phyloP scores from a whole-genome alignment of 345 rosid species.

The sweet orange (Citrus sinensis) region DVS_A1.0 CM039163.1:30770501-30771000 shows the following conservation, averaged over 20 bases:
- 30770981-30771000: too few relatives aligned
- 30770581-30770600: conserved; percentile 83
- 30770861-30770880: too few relatives aligned
- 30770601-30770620: conserved; percentile 90
- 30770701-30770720: conserved; percentile 85
- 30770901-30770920: too few relatives aligned
- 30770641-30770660: conserved; percentile 94
- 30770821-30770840: conserved; percentile 78
- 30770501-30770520: conserved; percentile 40
- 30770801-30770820: conserved; percentile 96
- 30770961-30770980: too few relatives aligned
- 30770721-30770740: conserved; percentile 93
- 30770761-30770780: conserved; percentile 90
- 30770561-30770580: conserved; percentile 68
- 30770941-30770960: too few relatives aligned
- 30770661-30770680: conserved; percentile 96
- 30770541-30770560: conserved; percentile 70
- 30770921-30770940: too few relatives aligned
- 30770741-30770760: conserved; percentile 99
- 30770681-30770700: conserved; percentile 88
- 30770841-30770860: conserved; percentile 64
- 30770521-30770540: conserved; percentile 68
- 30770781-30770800: conserved; percentile 98
- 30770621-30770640: conserved; percentile 90
- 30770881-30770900: too few relatives aligned